These are phyloP conservation scores for Abrus precatorius DNA, from an alignment of 306 rosid species.

Conservation along the genomic window DNA sequence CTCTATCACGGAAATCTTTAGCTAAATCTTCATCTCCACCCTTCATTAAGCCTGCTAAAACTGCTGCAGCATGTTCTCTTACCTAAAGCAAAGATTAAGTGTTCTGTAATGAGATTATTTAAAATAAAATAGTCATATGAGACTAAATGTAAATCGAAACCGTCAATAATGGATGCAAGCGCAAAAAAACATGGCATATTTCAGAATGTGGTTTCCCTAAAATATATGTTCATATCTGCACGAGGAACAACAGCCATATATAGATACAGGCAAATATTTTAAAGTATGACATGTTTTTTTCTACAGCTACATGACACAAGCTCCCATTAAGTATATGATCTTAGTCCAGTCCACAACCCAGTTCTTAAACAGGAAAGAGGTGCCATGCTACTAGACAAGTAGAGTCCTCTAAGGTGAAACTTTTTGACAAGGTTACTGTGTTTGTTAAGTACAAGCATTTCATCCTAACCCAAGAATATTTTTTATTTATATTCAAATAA, in stretches of 20 bases:
- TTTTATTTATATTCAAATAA: slow-evolving; percentile 15
- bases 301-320: slow-evolving; percentile 29
- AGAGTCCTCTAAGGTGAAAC: not conserved
- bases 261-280: not conserved
- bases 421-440: slow-evolving; percentile 6
- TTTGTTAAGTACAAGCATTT: slow-evolving; percentile 29
- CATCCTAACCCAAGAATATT: slow-evolving; percentile 28
- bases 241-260: slow-evolving; percentile 18
- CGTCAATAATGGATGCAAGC: slow-evolving; percentile 29
- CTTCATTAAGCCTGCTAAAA: slow-evolving; percentile 96
- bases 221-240: slow-evolving; percentile 12
- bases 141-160: slow-evolving; percentile 10
- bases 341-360: slow-evolving; percentile 24
- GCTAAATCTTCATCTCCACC: slow-evolving; percentile 97
- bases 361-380: slow-evolving; percentile 13
- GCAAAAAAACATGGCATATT: slow-evolving; percentile 31
- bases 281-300: slow-evolving; percentile 17
- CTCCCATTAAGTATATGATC: slow-evolving; percentile 17
- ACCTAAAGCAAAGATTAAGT: slow-evolving; percentile 64
- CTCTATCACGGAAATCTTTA: slow-evolving; percentile 86
- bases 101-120: slow-evolving; percentile 37
- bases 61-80: slow-evolving; percentile 98
- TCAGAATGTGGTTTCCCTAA: slow-evolving; percentile 31
- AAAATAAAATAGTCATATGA: slow-evolving; percentile 27
- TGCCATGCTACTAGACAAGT: not conserved